A percentile compares a stretch with the other conserved stretches of the same genome.
Conservation (phyloP, 768 basidiomycete species). For the Cytidiella melzeri region DNA sequence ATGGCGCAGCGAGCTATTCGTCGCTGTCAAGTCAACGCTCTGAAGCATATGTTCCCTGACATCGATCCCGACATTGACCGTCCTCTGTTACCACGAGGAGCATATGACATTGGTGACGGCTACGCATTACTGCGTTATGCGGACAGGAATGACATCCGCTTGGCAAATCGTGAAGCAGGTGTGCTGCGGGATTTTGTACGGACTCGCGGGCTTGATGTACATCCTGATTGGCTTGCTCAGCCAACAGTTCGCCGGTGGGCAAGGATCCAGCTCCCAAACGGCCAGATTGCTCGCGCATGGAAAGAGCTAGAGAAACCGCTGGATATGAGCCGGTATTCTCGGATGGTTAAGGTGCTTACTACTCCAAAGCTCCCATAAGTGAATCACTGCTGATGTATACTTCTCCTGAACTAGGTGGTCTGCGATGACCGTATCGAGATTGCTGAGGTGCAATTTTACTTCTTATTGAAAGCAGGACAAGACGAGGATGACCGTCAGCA, state of each 20-base stretch:
- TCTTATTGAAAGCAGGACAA: background rate
- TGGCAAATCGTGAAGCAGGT: background rate
- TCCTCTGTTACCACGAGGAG: background rate
- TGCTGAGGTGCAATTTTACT: conserved; percentile 13
- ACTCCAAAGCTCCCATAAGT: no score
- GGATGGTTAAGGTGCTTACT: no score
- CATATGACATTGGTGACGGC: conserved; percentile 17
- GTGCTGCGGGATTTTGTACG: background rate
- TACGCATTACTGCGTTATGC: conserved; percentile 18
- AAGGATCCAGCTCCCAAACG: no score
- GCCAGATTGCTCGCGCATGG: no score
- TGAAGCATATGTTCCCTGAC: conserved; percentile 20
- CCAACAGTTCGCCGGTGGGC: no score
- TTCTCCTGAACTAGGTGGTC: background rate
- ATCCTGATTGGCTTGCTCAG: no score
- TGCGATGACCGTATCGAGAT: background rate
- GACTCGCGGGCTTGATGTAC: no score
- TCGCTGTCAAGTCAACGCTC: conserved; percentile 19
- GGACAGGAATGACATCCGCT: background rate
- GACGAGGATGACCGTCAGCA: background rate
- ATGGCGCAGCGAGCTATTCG: conserved; percentile 16
- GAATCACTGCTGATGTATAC: background rate
- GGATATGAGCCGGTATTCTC: no score
- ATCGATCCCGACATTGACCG: conserved; percentile 11
- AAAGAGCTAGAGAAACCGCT: no score